Percentiles rank a stretch among this genome's conserved stretches.
phyloP scores from a whole-genome alignment of 208 protist genomes.

The Naegleria lovaniensis region DNA sequence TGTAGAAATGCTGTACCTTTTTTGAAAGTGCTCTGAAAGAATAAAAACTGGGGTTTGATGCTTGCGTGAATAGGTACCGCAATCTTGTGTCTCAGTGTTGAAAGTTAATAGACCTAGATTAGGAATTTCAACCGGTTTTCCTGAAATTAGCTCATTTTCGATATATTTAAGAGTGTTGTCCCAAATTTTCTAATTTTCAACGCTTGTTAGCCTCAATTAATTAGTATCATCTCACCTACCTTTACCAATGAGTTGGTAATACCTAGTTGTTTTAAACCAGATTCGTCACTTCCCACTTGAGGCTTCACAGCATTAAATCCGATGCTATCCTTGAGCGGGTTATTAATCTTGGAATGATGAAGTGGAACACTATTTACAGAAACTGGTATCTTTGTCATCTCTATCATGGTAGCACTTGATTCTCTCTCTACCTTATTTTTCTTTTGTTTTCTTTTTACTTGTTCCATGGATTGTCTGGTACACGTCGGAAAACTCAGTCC shows the following conservation, averaged over 20 bases:
- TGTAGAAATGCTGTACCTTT: neutral
- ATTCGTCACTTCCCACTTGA: neutral
- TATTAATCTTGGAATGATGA: neutral
- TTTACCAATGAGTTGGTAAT: neutral
- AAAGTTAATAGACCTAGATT: neutral
- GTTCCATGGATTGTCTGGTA: neutral
- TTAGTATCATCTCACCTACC: neutral
- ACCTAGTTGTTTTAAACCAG: neutral
- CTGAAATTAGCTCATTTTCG: neutral
- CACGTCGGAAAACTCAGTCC: neutral
- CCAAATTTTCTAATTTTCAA: constrained; percentile 1
- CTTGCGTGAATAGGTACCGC: neutral
- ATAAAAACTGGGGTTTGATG: neutral
- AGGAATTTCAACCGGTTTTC: neutral
- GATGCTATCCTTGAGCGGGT: neutral
- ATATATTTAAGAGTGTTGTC: neutral
- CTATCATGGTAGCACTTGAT: neutral
- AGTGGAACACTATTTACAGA: neutral
- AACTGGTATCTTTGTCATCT: neutral
- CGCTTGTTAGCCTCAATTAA: neutral
- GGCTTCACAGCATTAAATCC: neutral
- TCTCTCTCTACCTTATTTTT: neutral
- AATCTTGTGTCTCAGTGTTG: neutral
- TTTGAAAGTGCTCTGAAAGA: neutral
- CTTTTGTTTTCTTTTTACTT: neutral